Base-by-base conservation (phyloP, 2,329 filamentous ascomycete species). In the Scytalidium sp. region DNA sequence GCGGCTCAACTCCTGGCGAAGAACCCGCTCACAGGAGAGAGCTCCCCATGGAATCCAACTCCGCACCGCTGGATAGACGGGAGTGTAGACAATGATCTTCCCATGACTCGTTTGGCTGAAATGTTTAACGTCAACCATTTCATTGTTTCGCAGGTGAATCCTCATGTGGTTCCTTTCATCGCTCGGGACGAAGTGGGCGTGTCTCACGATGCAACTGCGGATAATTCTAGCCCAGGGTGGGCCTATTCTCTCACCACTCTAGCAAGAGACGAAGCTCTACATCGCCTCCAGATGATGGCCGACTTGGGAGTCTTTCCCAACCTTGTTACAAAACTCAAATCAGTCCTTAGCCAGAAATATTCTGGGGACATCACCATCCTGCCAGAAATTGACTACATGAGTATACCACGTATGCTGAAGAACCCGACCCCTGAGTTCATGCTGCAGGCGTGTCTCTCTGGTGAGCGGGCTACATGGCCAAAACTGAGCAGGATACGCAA, bases 101-200 rank as follows among this genome's bases (percentile, higher is more conserved):
- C 93, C 2, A 96, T 96, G 83, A 90, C 87, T 19, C 83, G 90
- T 2, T 75, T 97, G 15, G 85, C 91, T 1, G 91, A 96, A 64
- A 92, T 97, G 87, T 96, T 97, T 75, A 96, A 97, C 63, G 92
- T 97, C 65, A 97, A 97, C 63, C 93, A 97, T 65, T 97, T 97
- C 64, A 97, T 97, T 58, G 93, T 97, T 17, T 96, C 91, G 0
- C 93, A 97, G 66, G 91, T 97, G 45, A 97, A 97, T 61, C 93
- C 93, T 0, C 93, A 97, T 60, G 89, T 97, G 8, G 83, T 95
- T 0, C 90, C 90, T 0, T 96, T 97, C 61, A 72, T 97, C 15
- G 76, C 81, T 15, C 88, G 85, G 57, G 88, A 95, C 50, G 87
- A 90, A 53, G 62, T 69, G 21, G 57, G 64, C n/a, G 63, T 73